A percentile compares a stretch with the other conserved stretches of the same genome.
Conservation (phyloP, 208 protist genomes). For the Trypanosoma melophagium region DNA sequence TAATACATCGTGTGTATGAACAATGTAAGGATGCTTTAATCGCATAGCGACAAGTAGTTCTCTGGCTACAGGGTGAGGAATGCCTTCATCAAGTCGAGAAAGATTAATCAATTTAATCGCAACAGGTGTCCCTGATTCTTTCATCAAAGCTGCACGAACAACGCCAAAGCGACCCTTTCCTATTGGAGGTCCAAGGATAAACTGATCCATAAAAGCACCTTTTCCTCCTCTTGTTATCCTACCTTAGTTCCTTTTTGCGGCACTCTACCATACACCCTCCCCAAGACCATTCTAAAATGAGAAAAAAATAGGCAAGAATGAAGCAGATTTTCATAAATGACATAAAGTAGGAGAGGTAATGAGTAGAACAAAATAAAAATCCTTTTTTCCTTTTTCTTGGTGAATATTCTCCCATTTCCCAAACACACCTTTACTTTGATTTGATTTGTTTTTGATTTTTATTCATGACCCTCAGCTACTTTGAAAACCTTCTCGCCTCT, state of each 20-base stretch:
- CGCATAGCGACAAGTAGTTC: constrained; percentile 60
- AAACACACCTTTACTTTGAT: background rate
- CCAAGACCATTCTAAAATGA: background rate
- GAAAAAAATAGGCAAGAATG: background rate
- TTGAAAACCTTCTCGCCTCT: constrained; percentile 16
- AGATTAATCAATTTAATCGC: constrained; percentile 77
- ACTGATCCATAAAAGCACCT: constrained; percentile 54
- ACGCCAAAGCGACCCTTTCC: constrained; percentile 80
- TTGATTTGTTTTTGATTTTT: background rate
- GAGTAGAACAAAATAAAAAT: background rate
- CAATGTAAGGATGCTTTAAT: constrained; percentile 56
- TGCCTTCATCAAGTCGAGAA: constrained; percentile 50
- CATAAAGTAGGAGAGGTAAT: background rate
- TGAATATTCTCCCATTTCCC: background rate
- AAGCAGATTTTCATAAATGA: background rate
- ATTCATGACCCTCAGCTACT: background rate
- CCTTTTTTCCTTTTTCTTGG: background rate
- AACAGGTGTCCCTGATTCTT: constrained; percentile 50
- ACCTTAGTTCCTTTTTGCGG: background rate
- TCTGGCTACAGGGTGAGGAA: constrained; percentile 79
- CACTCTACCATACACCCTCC: background rate
- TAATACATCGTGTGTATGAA: constrained; percentile 68
- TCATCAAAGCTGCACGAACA: constrained; percentile 55
- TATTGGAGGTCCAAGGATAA: constrained; percentile 52
- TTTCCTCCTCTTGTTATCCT: background rate